Percentiles rank a stretch among this genome's conserved stretches.
phyloP scores from a whole-genome alignment of 371 early-diverging fungal species.

The Conidiobolus coronatus region DNA sequence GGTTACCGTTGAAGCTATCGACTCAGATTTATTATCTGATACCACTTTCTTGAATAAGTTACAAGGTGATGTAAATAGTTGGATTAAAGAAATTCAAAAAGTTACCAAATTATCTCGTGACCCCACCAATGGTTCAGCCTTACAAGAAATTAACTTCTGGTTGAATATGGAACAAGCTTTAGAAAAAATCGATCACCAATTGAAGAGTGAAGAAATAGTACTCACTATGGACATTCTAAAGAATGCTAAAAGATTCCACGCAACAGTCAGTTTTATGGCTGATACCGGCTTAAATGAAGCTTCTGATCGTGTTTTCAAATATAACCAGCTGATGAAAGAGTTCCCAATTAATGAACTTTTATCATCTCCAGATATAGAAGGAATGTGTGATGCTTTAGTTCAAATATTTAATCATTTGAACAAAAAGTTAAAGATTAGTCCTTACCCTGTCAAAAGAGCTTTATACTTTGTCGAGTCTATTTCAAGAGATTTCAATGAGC shows the following conservation, averaged over 20 bases:
- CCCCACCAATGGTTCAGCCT: conserved; percentile 74
- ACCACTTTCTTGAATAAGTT: conserved; percentile 77
- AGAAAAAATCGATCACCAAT: conserved; percentile 78
- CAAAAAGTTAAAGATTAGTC: conserved; percentile 74
- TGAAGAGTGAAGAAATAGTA: conserved; percentile 78
- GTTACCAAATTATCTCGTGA: conserved; percentile 89
- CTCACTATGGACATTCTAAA: conserved; percentile 83
- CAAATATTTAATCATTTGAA: conserved; percentile 84
- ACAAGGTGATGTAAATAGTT: conserved; percentile 86
- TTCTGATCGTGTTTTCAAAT: conserved; percentile 72
- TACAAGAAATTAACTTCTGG: conserved; percentile 98
- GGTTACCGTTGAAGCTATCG: conserved; percentile 49
- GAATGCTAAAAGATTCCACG: conserved; percentile 94
- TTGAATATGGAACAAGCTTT: conserved; percentile 85
- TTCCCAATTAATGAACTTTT: conserved; percentile 92
- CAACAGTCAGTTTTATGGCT: conserved; percentile 90
- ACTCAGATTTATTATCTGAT: conserved; percentile 38
- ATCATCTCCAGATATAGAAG: conserved; percentile 75
- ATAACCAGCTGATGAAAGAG: conserved; percentile 95
- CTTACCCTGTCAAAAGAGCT: conserved; percentile 87
- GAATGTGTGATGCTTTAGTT: conserved; percentile 51
- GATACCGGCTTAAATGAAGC: conserved; percentile 95
- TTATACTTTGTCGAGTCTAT: conserved; percentile 86
- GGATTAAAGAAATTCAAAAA: conserved; percentile 98
- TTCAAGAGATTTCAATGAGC: conserved; percentile 80